Percentiles rank a stretch among this genome's conserved stretches.
Conservation (phyloP, 495 filamentous ascomycete species). For the Aspergillus haitiensis region DNA sequence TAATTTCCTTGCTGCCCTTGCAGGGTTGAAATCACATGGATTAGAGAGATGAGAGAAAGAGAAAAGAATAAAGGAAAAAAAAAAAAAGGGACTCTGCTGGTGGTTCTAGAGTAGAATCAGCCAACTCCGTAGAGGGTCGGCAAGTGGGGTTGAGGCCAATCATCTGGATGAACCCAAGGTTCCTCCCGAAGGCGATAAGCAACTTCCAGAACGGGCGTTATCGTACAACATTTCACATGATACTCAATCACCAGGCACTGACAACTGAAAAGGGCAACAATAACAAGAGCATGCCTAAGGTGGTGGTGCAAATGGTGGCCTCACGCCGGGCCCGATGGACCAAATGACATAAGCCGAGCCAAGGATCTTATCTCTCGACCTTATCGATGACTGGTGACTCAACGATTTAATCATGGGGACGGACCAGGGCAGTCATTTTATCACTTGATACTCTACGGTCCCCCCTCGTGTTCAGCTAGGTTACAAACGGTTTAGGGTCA, state of each 20-base stretch:
- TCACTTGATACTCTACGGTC: not conserved
- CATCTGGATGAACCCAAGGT: not conserved
- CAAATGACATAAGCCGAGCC: slow-evolving; percentile 6
- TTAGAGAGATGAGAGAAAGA: too few species aligned
- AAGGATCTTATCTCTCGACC: slow-evolving; percentile 9
- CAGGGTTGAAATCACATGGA: too few species aligned
- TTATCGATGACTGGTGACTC: slow-evolving; percentile 8
- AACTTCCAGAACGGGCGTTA: not conserved
- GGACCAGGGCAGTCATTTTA: not conserved
- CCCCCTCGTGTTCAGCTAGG: slow-evolving; percentile 2
- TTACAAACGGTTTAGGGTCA: slow-evolving; percentile 2
- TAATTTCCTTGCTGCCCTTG: too few species aligned
- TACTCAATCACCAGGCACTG: not conserved
- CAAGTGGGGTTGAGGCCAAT: not conserved
- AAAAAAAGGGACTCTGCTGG: too few species aligned
- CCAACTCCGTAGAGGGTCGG: not conserved
- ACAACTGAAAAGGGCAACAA: not conserved
- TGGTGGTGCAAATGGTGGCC: not conserved
- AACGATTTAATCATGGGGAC: not conserved
- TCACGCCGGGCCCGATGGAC: not conserved
- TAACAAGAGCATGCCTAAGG: not conserved
- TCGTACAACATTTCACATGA: not conserved
- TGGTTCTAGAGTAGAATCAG: too few species aligned
- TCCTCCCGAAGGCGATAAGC: not conserved
- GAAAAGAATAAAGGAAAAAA: too few species aligned